Percentiles rank a stretch among this genome's conserved stretches.
phyloP scores from a whole-genome alignment of 2,329 filamentous ascomycete genomes.

The Allantophomopsis lycopodina region DNA sequence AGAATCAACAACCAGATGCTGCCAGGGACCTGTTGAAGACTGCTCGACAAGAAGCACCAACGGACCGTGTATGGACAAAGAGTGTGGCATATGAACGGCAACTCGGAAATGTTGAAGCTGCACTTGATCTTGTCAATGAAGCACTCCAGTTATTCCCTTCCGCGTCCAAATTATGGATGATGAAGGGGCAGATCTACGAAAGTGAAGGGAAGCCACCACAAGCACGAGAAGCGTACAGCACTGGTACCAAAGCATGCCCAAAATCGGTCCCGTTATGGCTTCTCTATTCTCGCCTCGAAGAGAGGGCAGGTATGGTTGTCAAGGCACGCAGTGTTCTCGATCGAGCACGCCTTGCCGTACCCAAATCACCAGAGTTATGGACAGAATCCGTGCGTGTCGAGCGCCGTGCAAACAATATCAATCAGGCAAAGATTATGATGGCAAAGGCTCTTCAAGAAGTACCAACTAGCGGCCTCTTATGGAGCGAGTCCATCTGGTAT shows the following conservation, averaged over 20 bases:
- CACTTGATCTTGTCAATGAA: conserved; percentile 76
- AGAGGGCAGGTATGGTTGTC: conserved; percentile 68
- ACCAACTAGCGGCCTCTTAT: conserved; percentile 74
- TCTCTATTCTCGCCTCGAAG: conserved; percentile 77
- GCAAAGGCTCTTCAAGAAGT: conserved; percentile 86
- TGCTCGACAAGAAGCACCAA: conserved; percentile 79
- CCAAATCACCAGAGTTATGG: conserved; percentile 76
- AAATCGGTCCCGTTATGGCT: conserved; percentile 82
- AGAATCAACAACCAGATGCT: conserved; percentile 70
- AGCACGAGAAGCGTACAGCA: conserved; percentile 79
- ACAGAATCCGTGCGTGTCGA: conserved; percentile 91
- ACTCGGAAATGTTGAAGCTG: conserved; percentile 62
- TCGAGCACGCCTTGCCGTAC: conserved; percentile 74
- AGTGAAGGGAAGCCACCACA: conserved; percentile 64
- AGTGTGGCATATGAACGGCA: conserved; percentile 88
- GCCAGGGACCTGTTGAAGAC: conserved; percentile 70
- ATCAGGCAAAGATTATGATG: conserved; percentile 85
- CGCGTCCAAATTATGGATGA: conserved; percentile 88
- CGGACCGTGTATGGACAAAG: conserved; percentile 95
- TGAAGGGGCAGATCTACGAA: conserved; percentile 97
- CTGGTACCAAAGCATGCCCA: conserved; percentile 77
- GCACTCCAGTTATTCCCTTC: conserved; percentile 77
- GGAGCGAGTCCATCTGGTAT: conserved; percentile 92
- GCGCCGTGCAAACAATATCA: conserved; percentile 67
- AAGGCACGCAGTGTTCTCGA: conserved; percentile 93